These are phyloP conservation scores for Raddia distichophylla DNA, from an alignment of 176 grass and related monocot species.

Conservation along the genomic window DNA sequence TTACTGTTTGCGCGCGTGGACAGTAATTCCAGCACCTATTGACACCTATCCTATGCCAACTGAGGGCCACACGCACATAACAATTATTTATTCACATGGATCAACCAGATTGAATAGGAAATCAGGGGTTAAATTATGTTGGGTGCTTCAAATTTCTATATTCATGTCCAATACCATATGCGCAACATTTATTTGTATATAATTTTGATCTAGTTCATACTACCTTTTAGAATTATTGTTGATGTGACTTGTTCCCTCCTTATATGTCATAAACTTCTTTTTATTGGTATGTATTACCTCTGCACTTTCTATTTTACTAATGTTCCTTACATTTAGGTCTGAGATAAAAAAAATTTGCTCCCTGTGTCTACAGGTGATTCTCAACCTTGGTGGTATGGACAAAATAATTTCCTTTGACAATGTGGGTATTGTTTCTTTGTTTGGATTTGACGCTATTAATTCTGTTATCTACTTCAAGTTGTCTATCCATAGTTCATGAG, in stretches of 20 bases:
- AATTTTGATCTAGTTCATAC: background rate
- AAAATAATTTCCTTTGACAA: conserved; percentile 89
- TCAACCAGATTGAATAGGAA: conserved; percentile 6
- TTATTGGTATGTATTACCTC: background rate
- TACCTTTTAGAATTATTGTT: conserved; percentile 5
- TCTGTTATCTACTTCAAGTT: conserved; percentile 28
- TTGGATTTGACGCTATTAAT: conserved; percentile 33
- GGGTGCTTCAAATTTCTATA: background rate
- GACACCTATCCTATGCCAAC: no score
- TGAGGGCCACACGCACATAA: no score
- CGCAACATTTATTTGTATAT: background rate
- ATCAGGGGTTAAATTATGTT: background rate
- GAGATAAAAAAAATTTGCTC: conserved; percentile 34
- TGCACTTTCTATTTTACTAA: conserved; percentile 26
- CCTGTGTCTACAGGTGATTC: conserved; percentile 67
- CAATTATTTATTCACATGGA: conserved; percentile 28
- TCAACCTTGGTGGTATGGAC: conserved; percentile 76
- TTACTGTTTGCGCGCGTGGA: no score
- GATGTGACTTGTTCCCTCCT: background rate
- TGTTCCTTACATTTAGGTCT: conserved; percentile 22
- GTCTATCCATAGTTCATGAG: conserved; percentile 19
- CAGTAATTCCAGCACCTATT: no score
- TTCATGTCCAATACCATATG: background rate
- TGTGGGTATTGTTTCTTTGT: conserved; percentile 52
- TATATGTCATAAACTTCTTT: conserved; percentile 2